phyloP scores from a whole-genome alignment of 305 asterid species.

The Fraxinus dipetala region DNA sequence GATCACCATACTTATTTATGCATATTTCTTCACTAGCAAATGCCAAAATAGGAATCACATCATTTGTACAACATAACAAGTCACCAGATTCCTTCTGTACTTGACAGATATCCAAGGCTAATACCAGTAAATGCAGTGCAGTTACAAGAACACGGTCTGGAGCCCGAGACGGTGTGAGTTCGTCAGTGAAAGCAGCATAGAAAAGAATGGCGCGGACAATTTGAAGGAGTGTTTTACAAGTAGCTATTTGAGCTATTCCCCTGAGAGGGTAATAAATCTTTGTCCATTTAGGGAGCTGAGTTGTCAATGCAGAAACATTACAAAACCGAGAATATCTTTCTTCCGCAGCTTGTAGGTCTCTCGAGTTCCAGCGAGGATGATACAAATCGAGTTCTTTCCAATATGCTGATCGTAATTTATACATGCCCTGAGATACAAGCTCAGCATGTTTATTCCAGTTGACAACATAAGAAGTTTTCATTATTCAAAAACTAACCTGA shows the following conservation, averaged over 20 bases:
- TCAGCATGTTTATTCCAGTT: conserved; percentile 1
- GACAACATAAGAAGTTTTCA: conserved; percentile 8
- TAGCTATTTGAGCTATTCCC: conserved; percentile 80
- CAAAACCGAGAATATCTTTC: conserved; percentile 87
- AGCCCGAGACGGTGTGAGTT: conserved; percentile 60
- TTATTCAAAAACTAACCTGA: conserved; percentile 57
- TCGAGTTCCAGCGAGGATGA: conserved; percentile 89
- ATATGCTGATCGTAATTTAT: conserved; percentile 57
- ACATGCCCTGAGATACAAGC: conserved; percentile 66
- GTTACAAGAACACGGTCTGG: conserved; percentile 76
- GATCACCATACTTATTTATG: conserved; percentile 55
- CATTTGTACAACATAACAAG: conserved; percentile 44
- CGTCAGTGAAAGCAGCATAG: conserved; percentile 69
- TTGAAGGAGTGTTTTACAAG: conserved; percentile 73
- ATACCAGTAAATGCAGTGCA: conserved; percentile 81
- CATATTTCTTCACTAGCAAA: conserved; percentile 70
- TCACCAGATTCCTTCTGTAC: conserved; percentile 59
- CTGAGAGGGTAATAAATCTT: conserved; percentile 78
- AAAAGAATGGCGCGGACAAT: conserved; percentile 73
- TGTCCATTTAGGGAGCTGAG: conserved; percentile 91
- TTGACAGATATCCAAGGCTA: conserved; percentile 72
- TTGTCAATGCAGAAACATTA: conserved; percentile 74
- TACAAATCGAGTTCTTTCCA: conserved; percentile 97
- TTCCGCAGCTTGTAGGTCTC: conserved; percentile 92
- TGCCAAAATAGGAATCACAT: conserved; percentile 65